Evolutionary conservation across 2,329 filamentous ascomycete genomes (phyloP), one percentile per base, ranked within the genome.

Genomic region (Shiraia sp.): DNA sequence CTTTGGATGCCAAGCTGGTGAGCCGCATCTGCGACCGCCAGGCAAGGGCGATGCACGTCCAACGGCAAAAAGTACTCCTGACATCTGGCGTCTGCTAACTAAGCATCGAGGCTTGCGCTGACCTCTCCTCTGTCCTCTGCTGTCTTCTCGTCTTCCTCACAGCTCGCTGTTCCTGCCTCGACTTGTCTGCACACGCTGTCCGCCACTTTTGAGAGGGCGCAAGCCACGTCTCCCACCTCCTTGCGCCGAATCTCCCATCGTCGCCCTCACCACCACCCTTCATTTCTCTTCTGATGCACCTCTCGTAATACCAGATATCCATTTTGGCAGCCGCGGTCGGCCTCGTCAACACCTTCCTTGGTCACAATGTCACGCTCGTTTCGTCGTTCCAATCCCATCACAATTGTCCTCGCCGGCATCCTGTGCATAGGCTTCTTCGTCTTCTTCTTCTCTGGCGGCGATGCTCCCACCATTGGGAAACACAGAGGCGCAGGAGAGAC

Each of bases 301-400:
- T 29, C 40, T 36, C 42, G 51, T 69, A 68, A 62, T 22, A 22
- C 19, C 19, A 56, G 45, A 25, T 34, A 36, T 37, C 41, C 26
- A 47, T 37, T 47, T 52, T 55, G 61, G 64, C 64, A 62, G 47
- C 63, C 40, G 45, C 55, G 50, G 57, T 63, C 57, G 58, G 59
- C 59, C 55, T 52, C 38, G 42, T 45, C 37, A 48, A 36, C 40
- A 39, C 26, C 31, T 31, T 33, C 31, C 36, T 28, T 47, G 34
- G 38, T 45, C 51, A 45, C 45, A 66, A 81, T 83, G 80, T 79
- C 78, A 65, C 87, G 88, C 73, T 76, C 78, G 50, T 80, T 92
- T 66, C 88, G 88, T 74, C 87, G 87, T 74, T 82, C 86, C 67
- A 93, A 83, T 72, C 86, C 88, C 51, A 78, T 87, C 63, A 92